Evolutionary conservation across 2,329 filamentous ascomycete genomes (phyloP), one percentile per base, ranked within the genome.

Genomic region (Diaporthe sp.): DNA sequence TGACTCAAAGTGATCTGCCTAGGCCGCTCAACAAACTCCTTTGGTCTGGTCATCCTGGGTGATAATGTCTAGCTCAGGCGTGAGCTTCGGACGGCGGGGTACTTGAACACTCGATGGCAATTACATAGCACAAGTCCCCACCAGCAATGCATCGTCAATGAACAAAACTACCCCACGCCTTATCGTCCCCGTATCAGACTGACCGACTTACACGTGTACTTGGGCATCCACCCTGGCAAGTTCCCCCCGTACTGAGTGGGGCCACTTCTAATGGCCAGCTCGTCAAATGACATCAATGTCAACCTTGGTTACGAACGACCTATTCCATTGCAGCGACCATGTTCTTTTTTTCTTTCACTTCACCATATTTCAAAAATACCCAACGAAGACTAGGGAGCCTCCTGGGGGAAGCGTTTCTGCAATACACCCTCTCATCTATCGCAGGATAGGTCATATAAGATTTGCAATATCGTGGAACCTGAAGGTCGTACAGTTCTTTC

Each of bases 151-250:
- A 72, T 72, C 69, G 46, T 72, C 59, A 28, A 57, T n/a, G 51
- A 57, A 25, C 65, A 31, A 28, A 13, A 44, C 37, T 44, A 59
- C 70, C 58, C 71, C 71, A 73, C 71, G 71, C 58, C 71, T 73
- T 73, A 73, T 73, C 71, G 46, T 65, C 37, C 71, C 49, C 71
- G 59, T 62, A 72, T 59, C 51, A 49, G 39, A n/a, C 61, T 49
- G 61, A 49, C 61, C 61, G 42, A 65, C 61, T 19, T 19, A 58
- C 4, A 37, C 37, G 37, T 39, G 37, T 44, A 61, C 57, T 42
- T 17, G 57, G 19, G 57, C 57, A 61, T 61, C 57, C 57, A 67
- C 28, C 25, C 12, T 34, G 61, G 42, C 28, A 53, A 13, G 22
- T n/a, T 6, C 65, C 5, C 9, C 49, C 65, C 49, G 3, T 42